phyloP scores from a whole-genome alignment of 148 eudicot genomes.

The Heliamphora exappendiculata region DNA sequence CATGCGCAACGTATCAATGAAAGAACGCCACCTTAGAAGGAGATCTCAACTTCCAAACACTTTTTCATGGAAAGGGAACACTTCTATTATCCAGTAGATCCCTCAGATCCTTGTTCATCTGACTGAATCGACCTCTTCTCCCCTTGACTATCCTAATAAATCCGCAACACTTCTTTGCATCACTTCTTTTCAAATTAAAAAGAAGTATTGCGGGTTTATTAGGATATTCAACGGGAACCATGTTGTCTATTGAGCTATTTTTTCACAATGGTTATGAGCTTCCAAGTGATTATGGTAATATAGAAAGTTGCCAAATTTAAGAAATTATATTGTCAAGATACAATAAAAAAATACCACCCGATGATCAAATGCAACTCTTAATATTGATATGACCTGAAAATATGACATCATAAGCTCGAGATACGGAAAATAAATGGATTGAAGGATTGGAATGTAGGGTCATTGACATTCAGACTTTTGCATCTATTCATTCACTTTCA shows the following conservation, averaged over 20 bases:
- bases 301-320: too few relatives aligned
- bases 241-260: not conserved
- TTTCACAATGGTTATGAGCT: not conserved
- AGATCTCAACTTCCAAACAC: too few relatives aligned
- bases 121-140: too few relatives aligned
- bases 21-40: too few relatives aligned
- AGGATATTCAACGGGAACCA: not conserved
- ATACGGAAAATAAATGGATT: not conserved
- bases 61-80: too few relatives aligned
- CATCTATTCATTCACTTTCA: not conserved
- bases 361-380: not conserved
- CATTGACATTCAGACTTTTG: not conserved
- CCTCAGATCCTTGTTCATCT: too few relatives aligned
- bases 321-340: not conserved
- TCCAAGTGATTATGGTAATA: not conserved
- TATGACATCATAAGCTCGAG: not conserved
- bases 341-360: not conserved
- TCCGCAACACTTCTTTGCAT: too few relatives aligned
- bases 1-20: too few relatives aligned
- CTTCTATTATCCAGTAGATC: too few relatives aligned
- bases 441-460: not conserved
- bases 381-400: not conserved
- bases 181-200: too few relatives aligned
- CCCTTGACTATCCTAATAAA: too few relatives aligned
- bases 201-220: not conserved